phyloP scores from a whole-genome alignment of 306 rosid species.

The Ormosia emarginata region DNA sequence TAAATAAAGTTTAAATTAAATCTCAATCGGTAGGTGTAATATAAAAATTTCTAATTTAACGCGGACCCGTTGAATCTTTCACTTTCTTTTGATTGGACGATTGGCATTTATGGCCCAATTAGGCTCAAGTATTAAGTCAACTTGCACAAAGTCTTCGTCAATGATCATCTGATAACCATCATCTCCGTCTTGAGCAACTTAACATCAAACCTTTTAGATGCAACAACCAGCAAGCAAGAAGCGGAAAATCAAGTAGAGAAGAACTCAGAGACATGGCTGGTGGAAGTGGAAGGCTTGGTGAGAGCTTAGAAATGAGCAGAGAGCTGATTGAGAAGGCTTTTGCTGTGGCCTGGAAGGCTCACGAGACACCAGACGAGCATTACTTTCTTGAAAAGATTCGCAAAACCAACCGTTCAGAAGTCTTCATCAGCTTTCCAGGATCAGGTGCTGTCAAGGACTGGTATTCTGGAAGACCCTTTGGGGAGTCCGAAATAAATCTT shows the following conservation, averaged over 20 bases:
- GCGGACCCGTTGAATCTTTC: too few species aligned
- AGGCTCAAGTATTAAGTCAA: not conserved
- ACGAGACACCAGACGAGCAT: constrained; percentile 5
- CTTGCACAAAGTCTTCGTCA: not conserved
- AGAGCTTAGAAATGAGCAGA: not conserved
- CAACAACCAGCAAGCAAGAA: not conserved
- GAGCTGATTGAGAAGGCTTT: constrained; percentile 30
- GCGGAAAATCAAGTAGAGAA: not conserved
- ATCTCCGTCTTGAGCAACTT: not conserved
- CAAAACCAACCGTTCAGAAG: not conserved
- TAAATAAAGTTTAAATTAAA: too few species aligned
- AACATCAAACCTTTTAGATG: not conserved
- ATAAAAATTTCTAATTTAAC: too few species aligned
- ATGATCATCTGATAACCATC: not conserved
- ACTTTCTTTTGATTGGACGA: too few species aligned
- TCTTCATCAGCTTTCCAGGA: constrained; percentile 44
- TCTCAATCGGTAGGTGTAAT: too few species aligned
- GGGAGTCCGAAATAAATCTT: constrained; percentile 37
- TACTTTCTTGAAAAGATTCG: constrained; percentile 10
- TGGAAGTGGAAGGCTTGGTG: constrained; percentile 30
- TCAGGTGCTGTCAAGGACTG: constrained; percentile 36
- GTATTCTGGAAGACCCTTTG: constrained; percentile 36
- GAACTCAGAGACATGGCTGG: constrained; percentile 18
- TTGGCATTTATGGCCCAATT: not conserved
- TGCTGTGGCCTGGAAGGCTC: constrained; percentile 28